Conservation (phyloP, 2,329 filamentous ascomycete genomes). For the Tolypocladium ovalisporum region DNA sequence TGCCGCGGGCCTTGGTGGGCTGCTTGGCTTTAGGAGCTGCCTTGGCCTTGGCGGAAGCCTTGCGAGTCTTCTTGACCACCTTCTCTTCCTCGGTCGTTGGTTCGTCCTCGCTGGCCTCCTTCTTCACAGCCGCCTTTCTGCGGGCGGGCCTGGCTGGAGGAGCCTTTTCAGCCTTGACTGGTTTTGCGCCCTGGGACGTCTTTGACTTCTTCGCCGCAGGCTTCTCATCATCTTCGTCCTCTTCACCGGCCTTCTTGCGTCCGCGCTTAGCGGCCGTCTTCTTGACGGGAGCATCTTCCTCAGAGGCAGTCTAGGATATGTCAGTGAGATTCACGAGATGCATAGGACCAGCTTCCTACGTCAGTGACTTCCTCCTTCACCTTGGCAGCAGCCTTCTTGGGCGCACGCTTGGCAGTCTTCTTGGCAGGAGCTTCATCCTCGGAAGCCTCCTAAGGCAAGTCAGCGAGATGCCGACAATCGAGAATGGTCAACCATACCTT, state of each 20-base stretch:
- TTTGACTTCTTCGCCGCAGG: conserved; percentile 25
- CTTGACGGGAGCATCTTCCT: conserved; percentile 11
- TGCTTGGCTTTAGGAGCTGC: conserved; percentile 2
- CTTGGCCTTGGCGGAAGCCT: conserved; percentile 1
- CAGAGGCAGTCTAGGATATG: background rate
- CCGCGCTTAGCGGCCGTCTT: conserved; percentile 23
- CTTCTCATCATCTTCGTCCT: conserved; percentile 19
- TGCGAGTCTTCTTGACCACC: conserved; percentile 3
- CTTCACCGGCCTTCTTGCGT: conserved; percentile 22
- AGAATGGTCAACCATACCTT: background rate
- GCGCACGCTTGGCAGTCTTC: conserved; percentile 1
- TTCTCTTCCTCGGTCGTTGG: conserved; percentile 6
- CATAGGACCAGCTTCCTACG: background rate
- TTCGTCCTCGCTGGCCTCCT: conserved; percentile 9
- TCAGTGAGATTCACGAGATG: background rate
- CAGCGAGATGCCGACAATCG: background rate
- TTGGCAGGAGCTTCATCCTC: conserved; percentile 12
- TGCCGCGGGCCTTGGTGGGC: background rate
- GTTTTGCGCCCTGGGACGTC: conserved; percentile 14
- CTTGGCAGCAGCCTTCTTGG: conserved; percentile 1
- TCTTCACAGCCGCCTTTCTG: conserved; percentile 3
- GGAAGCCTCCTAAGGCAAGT: background rate
- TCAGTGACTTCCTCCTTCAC: background rate
- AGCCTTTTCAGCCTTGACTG: conserved; percentile 9
- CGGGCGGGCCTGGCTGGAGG: background rate